Evolutionary conservation across 805 yeast genomes (phyloP), one percentile per base, ranked within the genome.

Genomic region (Ogataea saltuana): DNA sequence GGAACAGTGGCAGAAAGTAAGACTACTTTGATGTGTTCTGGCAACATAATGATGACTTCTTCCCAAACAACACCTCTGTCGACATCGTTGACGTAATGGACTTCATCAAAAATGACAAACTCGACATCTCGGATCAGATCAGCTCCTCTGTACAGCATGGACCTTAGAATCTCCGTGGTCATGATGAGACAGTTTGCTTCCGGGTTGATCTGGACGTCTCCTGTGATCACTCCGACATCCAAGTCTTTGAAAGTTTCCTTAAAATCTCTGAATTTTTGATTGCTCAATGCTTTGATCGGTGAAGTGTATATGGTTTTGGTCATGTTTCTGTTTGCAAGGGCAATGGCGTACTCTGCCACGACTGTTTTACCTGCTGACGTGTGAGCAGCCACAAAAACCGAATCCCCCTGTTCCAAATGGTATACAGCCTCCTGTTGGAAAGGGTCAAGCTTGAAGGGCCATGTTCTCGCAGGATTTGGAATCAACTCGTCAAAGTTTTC

Each of bases 31-130:
- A 93, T 93, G 60, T 93, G 97, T 5, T 90, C 97, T 0, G 99
- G 99, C 25, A 93, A 71, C 96, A 93, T 88, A 54, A 93, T 93
- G 48, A 93, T 93, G 17, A 93, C 97, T 67, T 93, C 99, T 69
- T 93, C 99, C 99, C 99, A 93, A 3, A 93, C 99, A 11, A 93
- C 99, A 59, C 99, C 99, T 64, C 99, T 81, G 57, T 88, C 96
- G 45, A 88, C 83, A 68, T 93, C 99, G 63, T 93, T 93, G 49
- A 93, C 97, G 61, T 93, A 93, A 66, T 93, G 99, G 1, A 93
- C 99, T 62, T 93, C 99, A 68, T 93, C 99, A 62, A 93, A 93
- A 30, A 93, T 89, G 20, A 93, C 97, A 71, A 90, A 93, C 59
- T 91, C 99, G 17, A 93, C 97, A 66, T 93, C 99, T 63, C 99